Conservation (phyloP, 108 stramenopile genomes). For the Fistulifera solaris region DNA sequence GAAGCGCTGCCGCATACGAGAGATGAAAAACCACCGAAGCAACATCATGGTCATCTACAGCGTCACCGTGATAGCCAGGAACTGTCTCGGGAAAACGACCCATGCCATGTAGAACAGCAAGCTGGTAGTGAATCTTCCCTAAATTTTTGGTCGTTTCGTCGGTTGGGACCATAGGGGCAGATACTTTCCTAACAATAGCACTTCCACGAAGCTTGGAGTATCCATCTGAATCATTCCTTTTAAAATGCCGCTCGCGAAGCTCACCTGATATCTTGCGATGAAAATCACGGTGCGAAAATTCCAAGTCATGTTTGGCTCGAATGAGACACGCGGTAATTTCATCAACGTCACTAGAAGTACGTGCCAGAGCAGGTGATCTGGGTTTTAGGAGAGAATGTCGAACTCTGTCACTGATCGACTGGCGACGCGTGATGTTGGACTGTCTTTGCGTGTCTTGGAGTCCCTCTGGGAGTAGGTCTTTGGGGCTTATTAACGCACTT, state of each 20-base stretch:
- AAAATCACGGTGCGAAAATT: slow-evolving; percentile 30
- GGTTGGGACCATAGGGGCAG: slow-evolving; percentile 35
- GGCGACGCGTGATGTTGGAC: slow-evolving; percentile 15
- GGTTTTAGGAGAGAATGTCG: slow-evolving; percentile 7
- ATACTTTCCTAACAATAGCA: slow-evolving; percentile 17
- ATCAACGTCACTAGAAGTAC: slow-evolving; percentile 48
- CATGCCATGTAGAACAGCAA: slow-evolving; percentile 57
- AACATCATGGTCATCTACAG: slow-evolving; percentile 32
- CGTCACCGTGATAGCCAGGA: slow-evolving; percentile 5
- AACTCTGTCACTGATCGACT: slow-evolving; percentile 4
- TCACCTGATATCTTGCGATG: slow-evolving; percentile 49
- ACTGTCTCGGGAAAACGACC: slow-evolving; percentile 60
- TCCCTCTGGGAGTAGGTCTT: slow-evolving; percentile 21
- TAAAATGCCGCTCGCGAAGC: slow-evolving; percentile 23
- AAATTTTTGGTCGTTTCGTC: slow-evolving; percentile 46
- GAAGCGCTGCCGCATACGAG: slow-evolving; percentile 46
- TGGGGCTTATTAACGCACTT: slow-evolving; percentile 28
- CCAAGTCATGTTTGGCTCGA: slow-evolving; percentile 39
- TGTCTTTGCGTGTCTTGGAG: slow-evolving; percentile 19
- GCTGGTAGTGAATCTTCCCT: slow-evolving; percentile 67
- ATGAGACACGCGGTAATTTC: slow-evolving; percentile 40
- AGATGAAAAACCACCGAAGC: slow-evolving; percentile 66
- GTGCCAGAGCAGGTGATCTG: not conserved
- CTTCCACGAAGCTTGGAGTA: slow-evolving; percentile 10
- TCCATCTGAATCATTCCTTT: not conserved